phyloP scores from a whole-genome alignment of 1,139 yeast species.

The Entelexis paramagnoliae region DNA sequence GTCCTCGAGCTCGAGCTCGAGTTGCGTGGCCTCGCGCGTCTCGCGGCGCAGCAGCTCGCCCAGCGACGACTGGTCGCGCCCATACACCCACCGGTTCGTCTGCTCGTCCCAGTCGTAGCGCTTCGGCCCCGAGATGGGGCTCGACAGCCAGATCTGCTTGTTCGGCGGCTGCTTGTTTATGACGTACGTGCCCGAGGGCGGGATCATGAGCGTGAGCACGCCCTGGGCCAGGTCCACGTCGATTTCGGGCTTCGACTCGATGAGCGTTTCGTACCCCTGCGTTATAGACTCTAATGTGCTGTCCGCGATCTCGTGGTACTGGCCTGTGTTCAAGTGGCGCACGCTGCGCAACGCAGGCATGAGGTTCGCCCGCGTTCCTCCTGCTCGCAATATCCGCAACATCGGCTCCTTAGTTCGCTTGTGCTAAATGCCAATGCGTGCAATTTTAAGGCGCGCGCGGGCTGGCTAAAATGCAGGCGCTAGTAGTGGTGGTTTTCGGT shows the following conservation, averaged over 20 bases:
- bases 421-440: too few species aligned
- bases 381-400: not conserved
- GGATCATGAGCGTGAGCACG: slow-evolving; percentile 59
- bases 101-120: slow-evolving; percentile 37
- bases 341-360: not conserved
- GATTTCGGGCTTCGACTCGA: slow-evolving; percentile 48
- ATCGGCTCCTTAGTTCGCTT: not conserved
- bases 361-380: not conserved
- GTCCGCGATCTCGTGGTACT: slow-evolving; percentile 52
- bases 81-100: slow-evolving; percentile 31
- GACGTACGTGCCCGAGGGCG: slow-evolving; percentile 68
- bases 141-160: slow-evolving; percentile 84
- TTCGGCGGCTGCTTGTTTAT: slow-evolving; percentile 92
- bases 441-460: not conserved
- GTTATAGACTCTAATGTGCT: slow-evolving; percentile 53
- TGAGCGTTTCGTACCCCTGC: slow-evolving; percentile 52
- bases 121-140: slow-evolving; percentile 90
- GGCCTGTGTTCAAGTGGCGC: slow-evolving; percentile 27
- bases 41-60: slow-evolving; percentile 34
- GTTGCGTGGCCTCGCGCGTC: slow-evolving; percentile 21
- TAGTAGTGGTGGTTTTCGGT: not conserved
- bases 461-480: not conserved
- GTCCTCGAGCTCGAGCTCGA: slow-evolving; percentile 20
- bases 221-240: slow-evolving; percentile 83
- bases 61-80: slow-evolving; percentile 32